Conservation (phyloP, 345 rosid species). For the Arabis alpina region DNA sequence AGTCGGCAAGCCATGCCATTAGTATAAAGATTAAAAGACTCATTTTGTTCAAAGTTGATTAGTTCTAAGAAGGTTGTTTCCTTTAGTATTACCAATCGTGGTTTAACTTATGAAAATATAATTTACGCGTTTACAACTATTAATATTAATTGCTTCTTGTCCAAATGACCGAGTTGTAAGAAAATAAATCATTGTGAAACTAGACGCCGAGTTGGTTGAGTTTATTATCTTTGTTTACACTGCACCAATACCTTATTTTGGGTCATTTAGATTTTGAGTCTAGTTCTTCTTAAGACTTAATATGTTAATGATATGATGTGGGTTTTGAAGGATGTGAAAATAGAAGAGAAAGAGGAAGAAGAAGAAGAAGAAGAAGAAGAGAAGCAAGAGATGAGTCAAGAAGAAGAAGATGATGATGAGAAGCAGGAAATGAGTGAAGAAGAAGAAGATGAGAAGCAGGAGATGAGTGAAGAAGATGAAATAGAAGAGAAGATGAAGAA, state of each 20-base stretch:
- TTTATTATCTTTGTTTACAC: no score
- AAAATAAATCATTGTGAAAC: neutral
- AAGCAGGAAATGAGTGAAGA: conserved; percentile 17
- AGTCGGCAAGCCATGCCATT: neutral
- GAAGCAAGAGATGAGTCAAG: conserved; percentile 12
- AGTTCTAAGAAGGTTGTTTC: conserved; percentile 2
- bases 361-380: neutral
- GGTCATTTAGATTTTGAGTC: neutral
- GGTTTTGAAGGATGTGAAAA: conserved; percentile 45
- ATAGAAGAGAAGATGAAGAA: conserved; percentile 31
- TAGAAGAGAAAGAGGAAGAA: conserved; percentile 38
- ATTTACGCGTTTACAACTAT: neutral
- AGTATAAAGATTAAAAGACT: neutral
- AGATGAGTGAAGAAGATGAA: conserved; percentile 29
- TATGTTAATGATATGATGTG: neutral
- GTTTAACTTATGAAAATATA: neutral
- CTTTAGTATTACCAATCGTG: neutral
- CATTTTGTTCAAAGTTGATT: neutral
- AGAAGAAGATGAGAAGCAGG: conserved; percentile 30
- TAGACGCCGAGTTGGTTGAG: no score
- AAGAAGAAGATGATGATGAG: conserved; percentile 26
- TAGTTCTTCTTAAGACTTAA: neutral
- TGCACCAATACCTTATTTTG: neutral
- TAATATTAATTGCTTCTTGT: neutral
- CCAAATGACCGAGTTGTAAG: conserved; percentile 4